Conservation (phyloP, 2,329 filamentous ascomycete genomes). For the Alternaria gaisen region DNA sequence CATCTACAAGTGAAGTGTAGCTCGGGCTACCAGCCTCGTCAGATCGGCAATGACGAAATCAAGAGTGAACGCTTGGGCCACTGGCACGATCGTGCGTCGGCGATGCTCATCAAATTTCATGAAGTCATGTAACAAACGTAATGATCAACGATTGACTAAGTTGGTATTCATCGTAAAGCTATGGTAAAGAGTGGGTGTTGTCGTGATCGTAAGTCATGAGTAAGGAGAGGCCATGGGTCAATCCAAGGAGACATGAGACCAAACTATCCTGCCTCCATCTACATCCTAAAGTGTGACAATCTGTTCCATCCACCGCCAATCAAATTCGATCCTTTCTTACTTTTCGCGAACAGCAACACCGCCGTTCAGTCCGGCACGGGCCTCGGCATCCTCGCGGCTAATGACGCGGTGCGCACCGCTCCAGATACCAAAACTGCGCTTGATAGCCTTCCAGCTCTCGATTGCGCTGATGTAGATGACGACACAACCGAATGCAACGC, state of each 20-base stretch:
- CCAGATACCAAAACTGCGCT: slow-evolving; percentile 50
- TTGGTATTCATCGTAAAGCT: slow-evolving; percentile 4
- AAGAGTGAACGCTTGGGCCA: not conserved
- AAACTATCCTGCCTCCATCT: not conserved
- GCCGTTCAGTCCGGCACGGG: slow-evolving; percentile 36
- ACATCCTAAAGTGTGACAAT: slow-evolving; percentile 3
- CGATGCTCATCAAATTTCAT: not conserved
- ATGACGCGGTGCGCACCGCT: slow-evolving; percentile 44
- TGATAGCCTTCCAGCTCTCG: slow-evolving; percentile 58
- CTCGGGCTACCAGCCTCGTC: not conserved
- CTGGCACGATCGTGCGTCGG: not conserved
- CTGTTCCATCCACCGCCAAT: slow-evolving; percentile 5
- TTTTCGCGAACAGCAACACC: slow-evolving; percentile 23
- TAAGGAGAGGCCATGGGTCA: slow-evolving; percentile 20
- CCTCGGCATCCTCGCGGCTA: slow-evolving; percentile 48
- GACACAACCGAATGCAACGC: slow-evolving; percentile 53
- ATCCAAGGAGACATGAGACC: slow-evolving; percentile 14
- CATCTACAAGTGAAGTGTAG: not conserved
- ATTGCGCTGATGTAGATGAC: slow-evolving; percentile 54
- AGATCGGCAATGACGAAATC: not conserved
- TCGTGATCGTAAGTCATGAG: not conserved
- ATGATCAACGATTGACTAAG: not conserved
- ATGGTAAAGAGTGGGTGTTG: not conserved
- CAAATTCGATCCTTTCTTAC: slow-evolving; percentile 3
- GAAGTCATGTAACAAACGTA: not conserved